phyloP scores from a whole-genome alignment of 2,329 filamentous ascomycete species.

The Epichloe hybrida region DNA sequence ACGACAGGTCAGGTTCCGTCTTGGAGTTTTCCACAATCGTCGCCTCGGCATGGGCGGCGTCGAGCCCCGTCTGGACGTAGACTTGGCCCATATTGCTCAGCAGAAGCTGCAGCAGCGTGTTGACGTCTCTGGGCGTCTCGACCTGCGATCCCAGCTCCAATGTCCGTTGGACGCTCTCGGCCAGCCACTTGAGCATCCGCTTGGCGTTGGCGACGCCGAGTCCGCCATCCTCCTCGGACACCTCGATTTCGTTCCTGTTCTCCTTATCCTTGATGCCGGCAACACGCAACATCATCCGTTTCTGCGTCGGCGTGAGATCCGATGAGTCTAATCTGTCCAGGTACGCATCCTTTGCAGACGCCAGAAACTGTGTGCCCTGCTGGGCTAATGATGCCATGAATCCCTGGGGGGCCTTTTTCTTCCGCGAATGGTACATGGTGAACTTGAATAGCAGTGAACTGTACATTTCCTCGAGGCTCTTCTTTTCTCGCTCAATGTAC shows the following conservation, averaged over 20 bases:
- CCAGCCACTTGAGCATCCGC: conserved; percentile 94
- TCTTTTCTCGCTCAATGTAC: conserved; percentile 57
- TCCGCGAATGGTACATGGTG: conserved; percentile 79
- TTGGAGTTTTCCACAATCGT: conserved; percentile 65
- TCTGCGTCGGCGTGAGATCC: conserved; percentile 77
- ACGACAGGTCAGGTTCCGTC: conserved; percentile 74
- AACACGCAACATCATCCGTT: conserved; percentile 77
- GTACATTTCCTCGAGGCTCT: conserved; percentile 65
- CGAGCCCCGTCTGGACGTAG: conserved; percentile 52
- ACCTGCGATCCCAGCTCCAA: conserved; percentile 77
- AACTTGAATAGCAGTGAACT: conserved; percentile 93
- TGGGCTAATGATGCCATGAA: conserved; percentile 90
- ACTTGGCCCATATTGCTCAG: conserved; percentile 81
- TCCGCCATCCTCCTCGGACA: conserved; percentile 77
- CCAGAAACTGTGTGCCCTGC: conserved; percentile 75
- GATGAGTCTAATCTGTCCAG: conserved; percentile 79
- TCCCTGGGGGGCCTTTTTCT: conserved; percentile 78
- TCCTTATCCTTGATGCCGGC: conserved; percentile 68
- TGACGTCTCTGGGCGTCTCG: conserved; percentile 90
- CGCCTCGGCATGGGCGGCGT: conserved; percentile 60
- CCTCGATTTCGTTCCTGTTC: conserved; percentile 75
- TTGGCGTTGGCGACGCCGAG: conserved; percentile 82
- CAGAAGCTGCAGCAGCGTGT: conserved; percentile 68
- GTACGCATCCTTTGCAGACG: conserved; percentile 82
- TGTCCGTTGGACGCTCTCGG: conserved; percentile 82